phyloP scores from a whole-genome alignment of 805 yeast species.

The Monosporozyma siamensis region DNA sequence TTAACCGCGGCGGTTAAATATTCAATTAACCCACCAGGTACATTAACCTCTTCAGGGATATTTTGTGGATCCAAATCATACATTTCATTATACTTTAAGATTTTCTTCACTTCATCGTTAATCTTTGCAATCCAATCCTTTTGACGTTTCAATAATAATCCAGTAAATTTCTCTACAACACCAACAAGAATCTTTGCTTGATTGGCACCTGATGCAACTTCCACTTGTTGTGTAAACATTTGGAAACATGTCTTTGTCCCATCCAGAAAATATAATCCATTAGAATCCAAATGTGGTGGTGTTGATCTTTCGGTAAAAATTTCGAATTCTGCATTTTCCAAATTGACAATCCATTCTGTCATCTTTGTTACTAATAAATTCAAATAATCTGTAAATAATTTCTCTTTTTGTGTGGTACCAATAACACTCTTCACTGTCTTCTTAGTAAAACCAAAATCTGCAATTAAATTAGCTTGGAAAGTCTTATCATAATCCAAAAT shows the following conservation, averaged over 20 bases:
- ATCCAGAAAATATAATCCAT: slow-evolving; percentile 55
- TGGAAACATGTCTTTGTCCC: slow-evolving; percentile 72
- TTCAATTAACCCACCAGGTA: slow-evolving; percentile 72
- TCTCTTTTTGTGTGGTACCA: slow-evolving; percentile 64
- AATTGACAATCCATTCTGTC: slow-evolving; percentile 73
- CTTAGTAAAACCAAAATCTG: slow-evolving; percentile 41
- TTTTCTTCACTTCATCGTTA: slow-evolving; percentile 40
- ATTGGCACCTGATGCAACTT: slow-evolving; percentile 76
- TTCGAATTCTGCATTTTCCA: slow-evolving; percentile 55
- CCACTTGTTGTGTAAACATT: slow-evolving; percentile 83
- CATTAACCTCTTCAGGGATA: slow-evolving; percentile 33
- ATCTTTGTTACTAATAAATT: slow-evolving; percentile 62
- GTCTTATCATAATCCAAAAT: slow-evolving; percentile 71
- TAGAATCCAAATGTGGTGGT: slow-evolving; percentile 69
- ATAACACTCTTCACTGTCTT: slow-evolving; percentile 43
- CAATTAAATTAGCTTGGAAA: slow-evolving; percentile 46
- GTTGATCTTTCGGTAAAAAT: slow-evolving; percentile 54
- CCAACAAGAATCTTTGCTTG: slow-evolving; percentile 73
- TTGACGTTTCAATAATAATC: slow-evolving; percentile 51
- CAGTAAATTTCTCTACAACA: slow-evolving; percentile 63
- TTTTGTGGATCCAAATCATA: slow-evolving; percentile 28
- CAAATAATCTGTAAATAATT: slow-evolving; percentile 69
- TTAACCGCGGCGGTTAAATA: slow-evolving; percentile 77
- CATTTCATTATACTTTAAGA: slow-evolving; percentile 28
- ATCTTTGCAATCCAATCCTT: slow-evolving; percentile 50